phyloP scores from a whole-genome alignment of 441 rosid species.

The Macaranga tanarius region DNA sequence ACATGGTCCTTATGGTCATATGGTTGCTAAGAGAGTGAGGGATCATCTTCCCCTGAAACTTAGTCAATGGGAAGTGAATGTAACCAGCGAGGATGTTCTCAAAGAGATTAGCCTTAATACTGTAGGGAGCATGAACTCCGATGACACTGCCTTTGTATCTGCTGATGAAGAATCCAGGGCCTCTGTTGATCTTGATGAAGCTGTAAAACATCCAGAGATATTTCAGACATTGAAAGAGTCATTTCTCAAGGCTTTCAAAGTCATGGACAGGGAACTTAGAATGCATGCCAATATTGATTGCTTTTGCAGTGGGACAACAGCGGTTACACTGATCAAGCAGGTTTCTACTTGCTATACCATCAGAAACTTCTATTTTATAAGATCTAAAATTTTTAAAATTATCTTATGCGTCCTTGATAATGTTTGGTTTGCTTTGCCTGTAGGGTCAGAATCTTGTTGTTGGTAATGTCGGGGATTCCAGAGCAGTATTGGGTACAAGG shows the following conservation, averaged over 20 bases:
- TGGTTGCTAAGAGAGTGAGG: conserved; percentile 94
- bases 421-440: conserved; percentile 16
- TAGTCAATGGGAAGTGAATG: conserved; percentile 73
- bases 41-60: conserved; percentile 87
- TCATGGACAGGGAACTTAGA: conserved; percentile 93
- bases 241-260: conserved; percentile 85
- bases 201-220: conserved; percentile 51
- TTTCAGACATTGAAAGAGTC: conserved; percentile 72
- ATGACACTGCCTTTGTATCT: conserved; percentile 58
- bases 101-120: conserved; percentile 51
- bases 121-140: conserved; percentile 51
- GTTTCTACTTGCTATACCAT: conserved; percentile 34
- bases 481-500: conserved; percentile 86
- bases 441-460: conserved; percentile 81
- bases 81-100: conserved; percentile 48
- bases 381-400: conserved; percentile 2
- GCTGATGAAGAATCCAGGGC: conserved; percentile 66
- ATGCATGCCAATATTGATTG: conserved; percentile 65
- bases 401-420: conserved; percentile 17
- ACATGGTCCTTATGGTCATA: conserved; percentile 96
- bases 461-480: conserved; percentile 97
- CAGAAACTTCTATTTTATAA: neutral
- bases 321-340: conserved; percentile 94
- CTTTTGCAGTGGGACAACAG: conserved; percentile 97
- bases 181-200: conserved; percentile 49